These are phyloP conservation scores for Venturia aucupariae DNA, from an alignment of 2,329 filamentous ascomycete species.

Conservation along the genomic window DNA sequence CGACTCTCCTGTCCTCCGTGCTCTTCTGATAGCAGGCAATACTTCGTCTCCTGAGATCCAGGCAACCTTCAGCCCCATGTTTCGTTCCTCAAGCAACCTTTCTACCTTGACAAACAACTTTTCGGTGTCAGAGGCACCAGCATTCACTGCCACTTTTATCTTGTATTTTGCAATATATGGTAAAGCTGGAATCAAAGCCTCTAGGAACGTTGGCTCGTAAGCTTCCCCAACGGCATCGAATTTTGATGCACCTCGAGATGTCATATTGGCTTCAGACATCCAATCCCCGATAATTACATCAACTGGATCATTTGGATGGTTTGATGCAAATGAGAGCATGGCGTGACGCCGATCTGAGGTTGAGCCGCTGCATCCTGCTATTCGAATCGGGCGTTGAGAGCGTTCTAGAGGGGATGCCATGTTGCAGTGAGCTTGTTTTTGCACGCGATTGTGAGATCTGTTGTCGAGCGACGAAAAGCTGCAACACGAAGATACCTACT, in stretches of 20 bases:
- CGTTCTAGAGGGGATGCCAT: not conserved
- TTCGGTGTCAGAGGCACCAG: slow-evolving; percentile 25
- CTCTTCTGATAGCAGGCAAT: slow-evolving; percentile 25
- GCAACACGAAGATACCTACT: not conserved
- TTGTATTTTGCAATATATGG: slow-evolving; percentile 24
- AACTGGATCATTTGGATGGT: slow-evolving; percentile 23
- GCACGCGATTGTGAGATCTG: not conserved
- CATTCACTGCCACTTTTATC: slow-evolving; percentile 28
- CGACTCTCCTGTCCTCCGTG: slow-evolving; percentile 28
- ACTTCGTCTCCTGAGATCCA: slow-evolving; percentile 38
- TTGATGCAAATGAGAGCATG: slow-evolving; percentile 23
- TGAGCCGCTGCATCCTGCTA: slow-evolving; percentile 25
- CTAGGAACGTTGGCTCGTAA: slow-evolving; percentile 44
- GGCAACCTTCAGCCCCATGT: slow-evolving; percentile 25
- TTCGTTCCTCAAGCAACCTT: slow-evolving; percentile 21
- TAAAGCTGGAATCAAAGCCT: slow-evolving; percentile 36
- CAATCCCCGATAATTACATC: slow-evolving; percentile 36
- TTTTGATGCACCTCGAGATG: slow-evolving; percentile 24
- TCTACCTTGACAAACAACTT: slow-evolving; percentile 22
- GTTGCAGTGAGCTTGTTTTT: not conserved
- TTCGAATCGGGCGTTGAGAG: slow-evolving; percentile 14
- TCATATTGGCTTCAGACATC: slow-evolving; percentile 46
- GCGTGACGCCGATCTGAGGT: slow-evolving; percentile 26
- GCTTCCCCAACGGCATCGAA: slow-evolving; percentile 27
- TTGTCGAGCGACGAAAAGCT: not conserved